Percentiles rank a stretch among this genome's conserved stretches.
These are phyloP conservation scores for Syncephalis plumigaleata DNA, from an alignment of 371 early-diverging fungal species.

Conservation along the genomic window DNA sequence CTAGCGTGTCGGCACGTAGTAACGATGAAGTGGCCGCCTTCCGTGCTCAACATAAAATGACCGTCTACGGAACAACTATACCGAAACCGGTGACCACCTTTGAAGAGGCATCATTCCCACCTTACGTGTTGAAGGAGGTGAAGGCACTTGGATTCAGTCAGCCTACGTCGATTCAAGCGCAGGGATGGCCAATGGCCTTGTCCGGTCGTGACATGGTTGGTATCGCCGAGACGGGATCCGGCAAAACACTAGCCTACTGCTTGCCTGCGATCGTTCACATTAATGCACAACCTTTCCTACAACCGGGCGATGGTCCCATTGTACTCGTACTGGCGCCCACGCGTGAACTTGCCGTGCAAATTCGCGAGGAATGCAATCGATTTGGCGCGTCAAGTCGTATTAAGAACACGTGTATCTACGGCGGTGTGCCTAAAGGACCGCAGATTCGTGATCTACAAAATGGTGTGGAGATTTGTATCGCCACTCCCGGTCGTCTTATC, in stretches of 20 bases:
- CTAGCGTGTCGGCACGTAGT: slow-evolving; percentile 33
- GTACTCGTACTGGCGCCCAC: slow-evolving; percentile 88
- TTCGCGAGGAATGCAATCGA: slow-evolving; percentile 83
- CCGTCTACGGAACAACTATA: slow-evolving; percentile 41
- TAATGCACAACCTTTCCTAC: slow-evolving; percentile 87
- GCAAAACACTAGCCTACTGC: slow-evolving; percentile 95
- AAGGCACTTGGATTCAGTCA: slow-evolving; percentile 61
- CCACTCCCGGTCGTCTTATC: slow-evolving; percentile 98
- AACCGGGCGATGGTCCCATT: slow-evolving; percentile 95
- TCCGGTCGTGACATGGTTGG: slow-evolving; percentile 96
- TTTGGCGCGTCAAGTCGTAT: slow-evolving; percentile 79
- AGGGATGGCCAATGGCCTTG: slow-evolving; percentile 99
- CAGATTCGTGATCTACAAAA: slow-evolving; percentile 80
- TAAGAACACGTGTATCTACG: slow-evolving; percentile 89
- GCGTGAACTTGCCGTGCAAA: slow-evolving; percentile 87
- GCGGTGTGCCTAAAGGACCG: slow-evolving; percentile 90
- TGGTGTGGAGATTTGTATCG: slow-evolving; percentile 97
- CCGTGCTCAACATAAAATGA: slow-evolving; percentile 50
- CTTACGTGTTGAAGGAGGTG: slow-evolving; percentile 75
- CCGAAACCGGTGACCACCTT: slow-evolving; percentile 73
- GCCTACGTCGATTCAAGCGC: slow-evolving; percentile 97
- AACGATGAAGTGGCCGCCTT: slow-evolving; percentile 40
- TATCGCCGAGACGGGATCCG: slow-evolving; percentile 97
- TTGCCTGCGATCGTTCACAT: slow-evolving; percentile 98
- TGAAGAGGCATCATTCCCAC: slow-evolving; percentile 68